Evolutionary conservation across 2,329 filamentous ascomycete genomes (phyloP), one percentile per base, ranked within the genome.

Genomic region (Fusarium sp.): DNA sequence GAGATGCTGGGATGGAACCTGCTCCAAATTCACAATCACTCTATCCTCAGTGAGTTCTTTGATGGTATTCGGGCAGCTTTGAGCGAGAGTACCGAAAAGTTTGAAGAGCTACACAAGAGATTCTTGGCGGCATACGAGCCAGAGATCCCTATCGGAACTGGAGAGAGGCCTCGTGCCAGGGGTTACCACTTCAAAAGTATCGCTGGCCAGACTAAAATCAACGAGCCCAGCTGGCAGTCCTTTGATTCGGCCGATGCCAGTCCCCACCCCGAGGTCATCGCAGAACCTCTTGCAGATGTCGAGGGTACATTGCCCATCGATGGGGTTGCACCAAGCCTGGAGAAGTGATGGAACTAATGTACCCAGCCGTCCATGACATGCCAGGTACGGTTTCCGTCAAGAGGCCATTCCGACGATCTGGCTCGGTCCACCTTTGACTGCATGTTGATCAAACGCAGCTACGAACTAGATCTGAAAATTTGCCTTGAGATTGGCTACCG

Each of bases 1-100:
- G 96, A 99, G 80, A 98, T 99, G 96, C 88, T 97, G 6, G 95
- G 91, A 26, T 99, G 96, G 96, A 92, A 91, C 0, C 84, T 99
- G 9, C 84, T 99, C 9, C 95, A 98, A 78, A 86, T 97, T 5
- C 96, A 99, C 81, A 99, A 99, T 77, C 90, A 97, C 77, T 85
- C 89, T 64, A 81, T 91, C 9, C 79, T 97, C 54, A 85, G 87
- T 45, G 74, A 81, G 0, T 97, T 98, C 81, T 97, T 98, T 78
- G 78, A 82, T 0, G 86, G 84, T 0, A 83, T 97, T 8, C 88
- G 95, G 20, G 76, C 79, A 3, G 89, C 88, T 57, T 90, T 98
- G 16, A 77, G 67, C 4, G 72, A 82, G 4, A 86, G 91, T 23
- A 74, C 81, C 0, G 79, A 82, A 2, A 81, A 78, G 0, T 97